phyloP scores from a whole-genome alignment of 768 basidiomycete genomes.

The Chalciporus chontae region DNA sequence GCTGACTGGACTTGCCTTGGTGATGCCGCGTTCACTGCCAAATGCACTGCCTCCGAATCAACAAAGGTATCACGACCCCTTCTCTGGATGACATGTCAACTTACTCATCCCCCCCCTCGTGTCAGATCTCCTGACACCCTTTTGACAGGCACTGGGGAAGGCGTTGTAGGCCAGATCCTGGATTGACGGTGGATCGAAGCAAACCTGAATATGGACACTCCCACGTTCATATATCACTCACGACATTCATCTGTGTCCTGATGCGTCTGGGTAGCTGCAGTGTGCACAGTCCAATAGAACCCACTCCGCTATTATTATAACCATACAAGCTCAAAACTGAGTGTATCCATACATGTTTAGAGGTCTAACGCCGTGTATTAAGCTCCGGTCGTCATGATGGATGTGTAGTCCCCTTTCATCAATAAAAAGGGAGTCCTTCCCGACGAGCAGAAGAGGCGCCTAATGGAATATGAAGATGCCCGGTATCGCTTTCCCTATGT shows the following conservation, averaged over 20 bases:
- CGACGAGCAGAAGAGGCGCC: constrained; percentile 7
- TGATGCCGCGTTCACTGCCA: constrained; percentile 36
- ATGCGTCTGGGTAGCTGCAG: constrained; percentile 7
- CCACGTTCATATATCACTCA: constrained; percentile 35
- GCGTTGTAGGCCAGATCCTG: constrained; percentile 25
- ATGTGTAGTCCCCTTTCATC: constrained; percentile 19
- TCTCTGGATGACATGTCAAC: constrained; percentile 34
- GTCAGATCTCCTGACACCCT: constrained; percentile 31
- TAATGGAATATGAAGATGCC: not conserved
- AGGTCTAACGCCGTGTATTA: constrained; percentile 7
- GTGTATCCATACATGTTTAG: constrained; percentile 10
- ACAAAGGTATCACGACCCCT: constrained; percentile 27
- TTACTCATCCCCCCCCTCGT: constrained; percentile 28
- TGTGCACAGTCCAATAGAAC: constrained; percentile 12
- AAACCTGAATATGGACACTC: constrained; percentile 24
- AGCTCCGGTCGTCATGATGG: constrained; percentile 23
- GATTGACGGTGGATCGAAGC: constrained; percentile 25
- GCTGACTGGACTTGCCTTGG: constrained; percentile 27
- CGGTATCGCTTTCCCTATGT: constrained; percentile 29
- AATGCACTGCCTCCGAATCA: constrained; percentile 31
- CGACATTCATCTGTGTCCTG: constrained; percentile 30
- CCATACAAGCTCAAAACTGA: constrained; percentile 11
- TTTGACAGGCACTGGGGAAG: constrained; percentile 28
- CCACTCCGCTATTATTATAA: constrained; percentile 23
- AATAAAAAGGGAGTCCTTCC: constrained; percentile 13